Base-by-base conservation (phyloP, 1,139 yeast genomes). In the Taphrina communis region DNA sequence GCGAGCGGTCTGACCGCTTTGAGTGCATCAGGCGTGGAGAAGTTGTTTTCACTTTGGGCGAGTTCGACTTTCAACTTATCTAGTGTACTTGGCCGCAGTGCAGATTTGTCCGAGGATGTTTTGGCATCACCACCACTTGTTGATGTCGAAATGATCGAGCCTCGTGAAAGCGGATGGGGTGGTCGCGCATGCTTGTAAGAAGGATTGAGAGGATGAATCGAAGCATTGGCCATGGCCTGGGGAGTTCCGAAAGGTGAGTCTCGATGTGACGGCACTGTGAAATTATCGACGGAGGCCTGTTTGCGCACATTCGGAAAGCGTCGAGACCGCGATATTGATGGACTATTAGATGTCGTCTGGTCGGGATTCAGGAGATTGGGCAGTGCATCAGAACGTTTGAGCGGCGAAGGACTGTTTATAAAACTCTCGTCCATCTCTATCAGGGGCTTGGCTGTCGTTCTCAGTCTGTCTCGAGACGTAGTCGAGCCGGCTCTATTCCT, bases 1-100 rank as follows among this genome's bases (percentile, higher is more conserved):
- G 90, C 96, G 60, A 90, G 81, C 4, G 97, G 97, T 75, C 88
- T 89, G 42, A 89, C 96, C 69, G 86, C 85, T 72, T 86, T 85
- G 77, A 87, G 90, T 1, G 88, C 77, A 82, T n/a, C 86, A 83
- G 19, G 86, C 78, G 70, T 79, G 75, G 72, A 79, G 75, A 51
- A 76, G 50, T 73, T 59, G 19, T 56, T 50, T 38, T 67, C 60
- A 7, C 21, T 38, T n/a, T 31, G 38, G 5, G 53, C 52, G n/a
- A 42, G 42, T n/a, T 55, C 52, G 25, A 39, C 39, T 35, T 51
- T 60, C 21, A 44, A 14, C 57, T 50, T 35, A 38, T 19, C 55
- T n/a, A 57, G 9, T 1, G 56, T 25, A 25, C 36, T 21, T 19
- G 53, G 46, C 8, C 42, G 57, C 25, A 42, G 51, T 25, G 59